Evolutionary conservation across 108 stramenopile species (phyloP), one percentile per base, ranked within the genome.

Genomic region (Stephanodiscus minutulus): DNA sequence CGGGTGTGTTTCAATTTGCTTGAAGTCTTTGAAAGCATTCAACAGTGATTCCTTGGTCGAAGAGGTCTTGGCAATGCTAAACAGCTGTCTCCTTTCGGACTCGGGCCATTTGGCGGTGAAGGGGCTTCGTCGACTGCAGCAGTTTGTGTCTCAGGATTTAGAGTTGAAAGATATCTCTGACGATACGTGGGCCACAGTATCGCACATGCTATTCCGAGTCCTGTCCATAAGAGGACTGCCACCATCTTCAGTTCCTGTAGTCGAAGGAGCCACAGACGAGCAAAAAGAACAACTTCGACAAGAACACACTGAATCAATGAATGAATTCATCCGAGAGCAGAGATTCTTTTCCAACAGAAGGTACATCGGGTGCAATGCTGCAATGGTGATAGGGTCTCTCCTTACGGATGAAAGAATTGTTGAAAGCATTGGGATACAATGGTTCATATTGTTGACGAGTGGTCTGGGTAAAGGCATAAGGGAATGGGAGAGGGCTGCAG

Each of bases 41-140:
- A 74, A 80, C 1, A 84, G 87, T 47, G 89, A 89, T 37, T 61
- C 71, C 31, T 68, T 95, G 36, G 75, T 89, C 28, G 91, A 91
- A 50, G 92, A 94, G 70, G 74, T 91, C 44, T 82, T 94, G 41
- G 90, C 90, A 9, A 91, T 94, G 83, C 70, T 94, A 43, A 94
- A 91, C 65, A 89, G 75, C 70, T 94, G 92, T 58, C 80, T 91
- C 22, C 52, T 91, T 22, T 94, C 92, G 29, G 92, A 94, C 65
- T 91, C 86, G 18, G 90, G 88, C 15, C 70, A 83, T 22, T 58
- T 94, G 54, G 88, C 90, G 7, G 88, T 90, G 7, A 82, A 84
- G 31, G 92, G 92, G 7, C 74, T 94, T 3, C 70, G 75, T 36
- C 76, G 92, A 41, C 81, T 94, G 24, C 84, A 91, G 64, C 79